A percentile compares a stretch with the other conserved stretches of the same genome.
These are phyloP conservation scores for Hordeum pubiflorum DNA, from an alignment of 202 grass and related monocot species.

Conservation along the genomic window DNA sequence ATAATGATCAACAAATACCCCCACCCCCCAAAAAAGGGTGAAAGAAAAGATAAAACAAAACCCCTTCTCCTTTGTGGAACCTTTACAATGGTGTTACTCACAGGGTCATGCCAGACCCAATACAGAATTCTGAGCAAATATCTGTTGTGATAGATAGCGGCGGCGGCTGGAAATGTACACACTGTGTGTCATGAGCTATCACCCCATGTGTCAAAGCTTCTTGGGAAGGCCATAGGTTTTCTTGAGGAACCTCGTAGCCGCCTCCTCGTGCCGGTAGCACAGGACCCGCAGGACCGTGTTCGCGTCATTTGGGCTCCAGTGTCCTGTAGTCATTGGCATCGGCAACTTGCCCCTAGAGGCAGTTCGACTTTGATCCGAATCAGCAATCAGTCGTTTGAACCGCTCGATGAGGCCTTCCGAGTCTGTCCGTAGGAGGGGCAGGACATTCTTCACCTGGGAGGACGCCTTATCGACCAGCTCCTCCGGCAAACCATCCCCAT, in stretches of 20 bases:
- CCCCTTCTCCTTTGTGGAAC: neutral
- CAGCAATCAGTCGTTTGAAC: slow-evolving; percentile 56
- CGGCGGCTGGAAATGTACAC: slow-evolving; percentile 35
- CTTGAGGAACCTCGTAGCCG: slow-evolving; percentile 81
- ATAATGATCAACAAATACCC: slow-evolving; percentile 36
- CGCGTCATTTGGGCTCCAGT: slow-evolving; percentile 88
- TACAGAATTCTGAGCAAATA: neutral
- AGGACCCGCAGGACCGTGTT: slow-evolving; percentile 82
- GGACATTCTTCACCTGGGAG: slow-evolving; percentile 74
- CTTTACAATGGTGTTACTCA: slow-evolving; percentile 32
- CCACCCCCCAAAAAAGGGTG: neutral
- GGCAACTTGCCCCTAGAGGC: slow-evolving; percentile 50
- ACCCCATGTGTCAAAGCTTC: slow-evolving; percentile 47
- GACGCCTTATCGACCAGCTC: slow-evolving; percentile 90
- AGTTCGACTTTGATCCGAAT: slow-evolving; percentile 35
- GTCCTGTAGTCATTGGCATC: slow-evolving; percentile 66
- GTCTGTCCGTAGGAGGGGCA: slow-evolving; percentile 62
- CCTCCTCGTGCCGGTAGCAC: slow-evolving; percentile 79
- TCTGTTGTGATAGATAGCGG: neutral
- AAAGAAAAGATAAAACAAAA: neutral
- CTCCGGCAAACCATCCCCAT: slow-evolving; percentile 95
- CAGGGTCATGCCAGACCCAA: neutral
- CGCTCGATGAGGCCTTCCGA: slow-evolving; percentile 69
- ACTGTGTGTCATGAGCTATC: slow-evolving; percentile 5
- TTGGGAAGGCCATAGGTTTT: slow-evolving; percentile 88